phyloP scores from a whole-genome alignment of 208 protist genomes.

The Entamoeba histolytica region DNA sequence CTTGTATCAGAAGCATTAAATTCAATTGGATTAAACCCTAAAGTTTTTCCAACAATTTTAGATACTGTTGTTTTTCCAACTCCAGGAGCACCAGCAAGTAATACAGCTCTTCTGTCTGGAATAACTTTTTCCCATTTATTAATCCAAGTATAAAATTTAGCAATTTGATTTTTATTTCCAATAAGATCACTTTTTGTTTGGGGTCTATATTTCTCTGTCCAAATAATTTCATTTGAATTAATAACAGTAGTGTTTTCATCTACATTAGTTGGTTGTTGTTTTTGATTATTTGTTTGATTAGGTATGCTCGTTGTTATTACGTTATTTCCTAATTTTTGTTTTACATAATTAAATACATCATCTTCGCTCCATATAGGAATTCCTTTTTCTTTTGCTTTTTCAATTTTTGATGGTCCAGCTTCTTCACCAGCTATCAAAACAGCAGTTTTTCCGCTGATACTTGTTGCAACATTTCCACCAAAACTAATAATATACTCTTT shows the following conservation, averaged over 20 bases:
- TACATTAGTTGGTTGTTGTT: background rate
- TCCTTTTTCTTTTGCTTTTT: background rate
- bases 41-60: slow-evolving; percentile 52
- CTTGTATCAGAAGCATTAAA: slow-evolving; percentile 92
- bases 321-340: background rate
- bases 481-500: background rate
- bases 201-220: background rate
- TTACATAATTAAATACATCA: background rate
- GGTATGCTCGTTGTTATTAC: background rate
- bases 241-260: background rate
- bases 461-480: background rate
- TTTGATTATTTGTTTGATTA: background rate
- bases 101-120: background rate
- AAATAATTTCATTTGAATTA: background rate
- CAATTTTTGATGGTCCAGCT: background rate
- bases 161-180: background rate
- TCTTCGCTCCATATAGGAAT: background rate
- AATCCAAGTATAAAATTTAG: background rate
- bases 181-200: background rate
- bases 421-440: background rate
- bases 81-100: slow-evolving; percentile 75
- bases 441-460: background rate
- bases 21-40: slow-evolving; percentile 69
- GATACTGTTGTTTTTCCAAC: slow-evolving; percentile 93
- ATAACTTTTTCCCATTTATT: background rate